Evolutionary conservation across 2,329 filamentous ascomycete genomes (phyloP).

Genomic region (Dothideomycetes sp.): DNA sequence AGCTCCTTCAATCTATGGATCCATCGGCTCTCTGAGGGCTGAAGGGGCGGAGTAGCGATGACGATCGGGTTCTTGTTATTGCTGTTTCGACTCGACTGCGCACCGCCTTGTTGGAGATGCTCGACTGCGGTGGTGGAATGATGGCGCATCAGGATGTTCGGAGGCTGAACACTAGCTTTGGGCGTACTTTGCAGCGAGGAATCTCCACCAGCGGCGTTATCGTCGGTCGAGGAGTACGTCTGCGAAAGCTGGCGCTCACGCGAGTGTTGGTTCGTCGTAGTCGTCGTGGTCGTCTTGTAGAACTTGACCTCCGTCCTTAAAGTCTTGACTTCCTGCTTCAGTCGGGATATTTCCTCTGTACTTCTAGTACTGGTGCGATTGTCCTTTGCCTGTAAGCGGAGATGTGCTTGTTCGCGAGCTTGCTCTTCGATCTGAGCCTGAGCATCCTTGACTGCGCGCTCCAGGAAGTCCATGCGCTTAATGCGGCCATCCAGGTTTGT

Average conservation of each 20-base stretch:
- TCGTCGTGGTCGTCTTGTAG: too few relatives aligned
- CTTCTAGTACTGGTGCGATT: constrained; percentile 18
- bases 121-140: constrained; percentile 43
- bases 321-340: constrained; percentile 49
- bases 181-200: too few relatives aligned
- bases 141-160: constrained; percentile 44
- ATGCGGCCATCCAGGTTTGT: constrained; percentile 65
- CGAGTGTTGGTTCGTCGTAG: too few relatives aligned
- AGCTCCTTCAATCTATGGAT: constrained; percentile 76
- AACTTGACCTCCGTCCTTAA: constrained; percentile 55
- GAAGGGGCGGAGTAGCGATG: constrained; percentile 22
- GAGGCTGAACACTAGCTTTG: too few relatives aligned
- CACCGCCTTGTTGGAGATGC: constrained; percentile 13
- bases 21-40: constrained; percentile 62
- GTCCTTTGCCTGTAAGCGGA: constrained; percentile 15
- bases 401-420: constrained; percentile 22
- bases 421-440: constrained; percentile 42
- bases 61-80: constrained; percentile 19
- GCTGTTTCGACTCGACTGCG: background rate
- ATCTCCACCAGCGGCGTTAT: too few relatives aligned
- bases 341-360: constrained; percentile 45
- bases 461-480: constrained; percentile 79
- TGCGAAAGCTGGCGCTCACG: too few relatives aligned
- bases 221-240: too few relatives aligned
- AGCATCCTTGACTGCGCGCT: constrained; percentile 62